Evolutionary conservation across 2,329 filamentous ascomycete genomes (phyloP).

Genomic region (Aspergillus awamori): DNA sequence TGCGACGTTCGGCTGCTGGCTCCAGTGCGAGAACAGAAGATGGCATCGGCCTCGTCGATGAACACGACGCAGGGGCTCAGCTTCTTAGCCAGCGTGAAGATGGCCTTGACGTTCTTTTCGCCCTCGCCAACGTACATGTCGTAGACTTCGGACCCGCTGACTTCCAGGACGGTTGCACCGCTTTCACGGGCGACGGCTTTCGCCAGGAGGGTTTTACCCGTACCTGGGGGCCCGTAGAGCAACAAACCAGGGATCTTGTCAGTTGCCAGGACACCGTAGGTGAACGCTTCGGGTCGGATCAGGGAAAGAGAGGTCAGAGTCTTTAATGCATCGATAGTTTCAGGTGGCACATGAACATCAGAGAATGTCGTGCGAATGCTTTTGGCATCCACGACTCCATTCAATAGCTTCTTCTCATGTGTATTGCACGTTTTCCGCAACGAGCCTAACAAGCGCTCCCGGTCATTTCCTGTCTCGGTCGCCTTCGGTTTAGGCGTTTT

Average conservation of each 20-base stretch:
- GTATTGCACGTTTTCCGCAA: conserved; percentile 65
- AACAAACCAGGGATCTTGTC: conserved; percentile 90
- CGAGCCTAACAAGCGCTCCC: conserved; percentile 50
- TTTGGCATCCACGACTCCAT: conserved; percentile 77
- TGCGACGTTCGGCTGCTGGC: conserved; percentile 69
- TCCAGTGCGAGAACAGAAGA: conserved; percentile 74
- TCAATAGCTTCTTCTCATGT: conserved; percentile 80
- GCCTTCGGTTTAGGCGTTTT: conserved; percentile 35
- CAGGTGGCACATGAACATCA: conserved; percentile 79
- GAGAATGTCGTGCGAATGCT: conserved; percentile 85
- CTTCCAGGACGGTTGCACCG: conserved; percentile 74
- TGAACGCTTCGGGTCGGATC: conserved; percentile 88
- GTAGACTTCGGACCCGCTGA: conserved; percentile 88
- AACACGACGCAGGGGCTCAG: conserved; percentile 91
- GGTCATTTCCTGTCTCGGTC: conserved; percentile 37
- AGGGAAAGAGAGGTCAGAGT: conserved; percentile 87
- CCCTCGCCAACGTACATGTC: conserved; percentile 96
- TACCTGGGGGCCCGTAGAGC: conserved; percentile 79
- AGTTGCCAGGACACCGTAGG: conserved; percentile 86
- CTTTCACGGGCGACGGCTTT: conserved; percentile 68
- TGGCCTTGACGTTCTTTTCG: conserved; percentile 91
- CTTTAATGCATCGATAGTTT: conserved; percentile 84
- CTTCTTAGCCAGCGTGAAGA: conserved; percentile 90
- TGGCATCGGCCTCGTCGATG: conserved; percentile 93
- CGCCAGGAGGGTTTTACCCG: conserved; percentile 65